A percentile compares a stretch with the other conserved stretches of the same genome.
Evolutionary conservation across 2,329 filamentous ascomycete species (phyloP).

Genomic region (Fusarium compactum): DNA sequence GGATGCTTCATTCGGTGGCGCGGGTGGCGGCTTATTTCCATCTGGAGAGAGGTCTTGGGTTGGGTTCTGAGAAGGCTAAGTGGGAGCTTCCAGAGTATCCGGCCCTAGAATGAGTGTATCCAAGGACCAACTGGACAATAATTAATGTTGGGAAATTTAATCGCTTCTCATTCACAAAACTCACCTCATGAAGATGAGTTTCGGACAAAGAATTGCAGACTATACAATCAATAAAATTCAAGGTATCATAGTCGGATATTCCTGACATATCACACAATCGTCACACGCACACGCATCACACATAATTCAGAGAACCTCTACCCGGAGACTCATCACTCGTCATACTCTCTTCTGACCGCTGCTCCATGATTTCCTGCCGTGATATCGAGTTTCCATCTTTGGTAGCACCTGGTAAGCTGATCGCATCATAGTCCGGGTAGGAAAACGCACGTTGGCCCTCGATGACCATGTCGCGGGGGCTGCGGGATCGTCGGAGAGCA

Average conservation of each 20-base stretch:
- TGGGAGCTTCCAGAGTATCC: constrained; percentile 34
- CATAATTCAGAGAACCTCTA: constrained; percentile 29
- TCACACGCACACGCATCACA: constrained; percentile 11
- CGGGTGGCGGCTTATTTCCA: constrained; percentile 2
- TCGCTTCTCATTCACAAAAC: constrained; percentile 12
- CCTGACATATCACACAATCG: constrained; percentile 2
- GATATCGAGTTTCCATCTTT: constrained; percentile 30
- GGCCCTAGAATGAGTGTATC: background rate
- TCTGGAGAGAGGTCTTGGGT: constrained; percentile 13
- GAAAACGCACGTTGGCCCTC: constrained; percentile 25
- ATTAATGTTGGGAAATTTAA: background rate
- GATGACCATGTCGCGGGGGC: constrained; percentile 2
- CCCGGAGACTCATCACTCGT: constrained; percentile 13
- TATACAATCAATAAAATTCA: constrained; percentile 7
- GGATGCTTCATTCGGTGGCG: constrained; percentile 15
- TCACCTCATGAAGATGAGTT: constrained; percentile 5
- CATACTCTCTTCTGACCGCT: constrained; percentile 21
- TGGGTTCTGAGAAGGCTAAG: constrained; percentile 10
- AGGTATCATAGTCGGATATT: constrained; percentile 10
- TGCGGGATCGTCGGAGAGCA: constrained; percentile 5
- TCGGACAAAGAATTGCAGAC: background rate
- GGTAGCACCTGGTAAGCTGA: constrained; percentile 34
- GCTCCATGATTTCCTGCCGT: constrained; percentile 7
- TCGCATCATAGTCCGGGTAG: constrained; percentile 30
- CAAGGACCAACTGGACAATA: background rate